Evolutionary conservation across 73 alveolate species (phyloP).

Genomic region (Paramecium tetraurelia): DNA sequence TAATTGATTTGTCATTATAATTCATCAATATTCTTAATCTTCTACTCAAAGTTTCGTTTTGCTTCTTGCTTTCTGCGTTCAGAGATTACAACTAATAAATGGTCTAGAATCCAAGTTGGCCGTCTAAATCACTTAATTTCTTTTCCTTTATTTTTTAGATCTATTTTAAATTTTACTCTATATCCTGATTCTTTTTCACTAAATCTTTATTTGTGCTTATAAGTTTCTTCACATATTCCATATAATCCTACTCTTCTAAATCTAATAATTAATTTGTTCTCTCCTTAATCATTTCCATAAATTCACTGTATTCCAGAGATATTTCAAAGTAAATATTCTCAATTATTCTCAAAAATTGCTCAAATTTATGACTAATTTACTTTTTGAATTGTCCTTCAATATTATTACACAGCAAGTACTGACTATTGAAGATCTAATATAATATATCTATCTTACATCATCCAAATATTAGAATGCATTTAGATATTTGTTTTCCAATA

Average conservation of each 20-base stretch:
- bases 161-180: not conserved
- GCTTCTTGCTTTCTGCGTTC: not conserved
- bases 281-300: not conserved
- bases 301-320: not conserved
- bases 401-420: not conserved
- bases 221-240: not conserved
- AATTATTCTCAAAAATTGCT: not conserved
- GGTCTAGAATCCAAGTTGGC: not conserved
- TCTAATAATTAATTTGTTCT: not conserved
- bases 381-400: slow-evolving; percentile 4
- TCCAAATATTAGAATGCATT: slow-evolving; percentile 1
- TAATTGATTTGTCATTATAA: not conserved
- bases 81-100: not conserved
- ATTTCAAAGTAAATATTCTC: not conserved
- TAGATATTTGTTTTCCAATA: not conserved
- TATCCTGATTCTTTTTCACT: not conserved
- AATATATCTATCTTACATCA: not conserved
- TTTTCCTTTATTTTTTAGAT: not conserved
- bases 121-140: not conserved
- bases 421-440: not conserved
- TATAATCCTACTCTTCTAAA: not conserved
- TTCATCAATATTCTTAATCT: not conserved
- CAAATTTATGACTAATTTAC: slow-evolving; percentile 23
- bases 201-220: not conserved
- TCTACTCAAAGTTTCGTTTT: not conserved